phyloP scores from a whole-genome alignment of 768 basidiomycete genomes.

The Tylopilus rubrobrunneus region DNA sequence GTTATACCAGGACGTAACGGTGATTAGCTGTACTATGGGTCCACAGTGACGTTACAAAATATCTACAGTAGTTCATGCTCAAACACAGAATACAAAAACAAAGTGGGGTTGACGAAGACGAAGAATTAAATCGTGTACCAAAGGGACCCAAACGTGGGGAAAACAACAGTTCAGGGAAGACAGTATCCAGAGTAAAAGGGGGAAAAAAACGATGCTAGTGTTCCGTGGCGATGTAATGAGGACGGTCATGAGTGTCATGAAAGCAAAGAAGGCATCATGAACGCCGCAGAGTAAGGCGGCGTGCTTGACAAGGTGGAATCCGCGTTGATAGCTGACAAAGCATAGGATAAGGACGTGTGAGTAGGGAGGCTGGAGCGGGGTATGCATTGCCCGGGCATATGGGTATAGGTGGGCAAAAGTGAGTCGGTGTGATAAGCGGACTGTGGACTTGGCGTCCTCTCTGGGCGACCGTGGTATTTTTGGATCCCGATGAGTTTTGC shows the following conservation, averaged over 20 bases:
- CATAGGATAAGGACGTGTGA: constrained; percentile 42
- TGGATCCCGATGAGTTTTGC: constrained; percentile 57
- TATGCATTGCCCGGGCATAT: constrained; percentile 33
- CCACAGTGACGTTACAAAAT: constrained; percentile 27
- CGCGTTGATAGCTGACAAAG: constrained; percentile 37
- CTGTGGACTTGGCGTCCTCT: constrained; percentile 27
- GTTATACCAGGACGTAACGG: constrained; percentile 37
- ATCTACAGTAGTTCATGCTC: constrained; percentile 31
- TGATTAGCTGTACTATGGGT: constrained; percentile 26
- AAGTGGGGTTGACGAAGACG: constrained; percentile 17
- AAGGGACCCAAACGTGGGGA: constrained; percentile 5
- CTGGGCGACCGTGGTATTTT: constrained; percentile 33
- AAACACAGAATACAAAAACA: constrained; percentile 21
- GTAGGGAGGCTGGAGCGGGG: constrained; percentile 28
- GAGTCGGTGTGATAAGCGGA: constrained; percentile 29
- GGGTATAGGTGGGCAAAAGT: constrained; percentile 30
- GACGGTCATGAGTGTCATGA: constrained; percentile 30
- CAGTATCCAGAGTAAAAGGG: constrained; percentile 25
- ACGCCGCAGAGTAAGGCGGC: constrained; percentile 27
- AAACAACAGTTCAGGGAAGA: constrained; percentile 25
- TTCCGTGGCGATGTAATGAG: constrained; percentile 20
- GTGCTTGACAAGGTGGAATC: constrained; percentile 19
- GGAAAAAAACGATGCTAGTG: constrained; percentile 17
- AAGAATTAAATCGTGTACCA: constrained; percentile 12
- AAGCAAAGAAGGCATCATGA: constrained; percentile 32